phyloP scores from a whole-genome alignment of 31 red algal genomes.

The Asparagopsis taxiformis region DNA sequence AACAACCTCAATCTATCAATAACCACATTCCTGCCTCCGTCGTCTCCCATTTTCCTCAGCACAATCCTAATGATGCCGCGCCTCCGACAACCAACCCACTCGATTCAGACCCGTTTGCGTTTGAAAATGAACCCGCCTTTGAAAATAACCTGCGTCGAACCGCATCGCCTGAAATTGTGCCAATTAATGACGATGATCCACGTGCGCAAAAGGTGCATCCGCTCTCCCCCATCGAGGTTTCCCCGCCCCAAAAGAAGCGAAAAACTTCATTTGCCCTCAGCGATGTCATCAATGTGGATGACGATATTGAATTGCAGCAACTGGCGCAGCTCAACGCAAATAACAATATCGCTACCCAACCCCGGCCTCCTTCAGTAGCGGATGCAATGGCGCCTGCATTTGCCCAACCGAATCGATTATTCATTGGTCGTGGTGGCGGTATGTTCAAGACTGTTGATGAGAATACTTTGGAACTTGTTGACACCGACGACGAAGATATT shows the following conservation, averaged over 20 bases:
- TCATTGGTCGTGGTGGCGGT: conserved; percentile 11
- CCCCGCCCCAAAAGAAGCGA: not conserved
- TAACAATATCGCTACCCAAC: conserved; percentile 1
- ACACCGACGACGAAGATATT: conserved; percentile 9
- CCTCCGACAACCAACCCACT: no score
- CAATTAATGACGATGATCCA: no score
- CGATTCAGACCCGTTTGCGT: no score
- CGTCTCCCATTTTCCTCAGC: no score
- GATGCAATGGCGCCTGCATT: not conserved
- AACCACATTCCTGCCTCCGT: no score
- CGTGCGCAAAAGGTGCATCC: no score
- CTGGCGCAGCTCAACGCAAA: not conserved
- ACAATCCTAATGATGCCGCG: no score
- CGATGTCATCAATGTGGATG: conserved; percentile 18
- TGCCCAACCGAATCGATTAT: not conserved
- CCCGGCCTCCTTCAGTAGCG: not conserved
- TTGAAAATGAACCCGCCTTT: no score
- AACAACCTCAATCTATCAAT: no score
- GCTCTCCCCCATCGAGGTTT: no score
- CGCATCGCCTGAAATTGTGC: no score
- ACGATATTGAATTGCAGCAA: not conserved
- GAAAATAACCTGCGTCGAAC: no score
- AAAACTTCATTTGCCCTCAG: not conserved
- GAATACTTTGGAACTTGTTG: conserved; percentile 1
- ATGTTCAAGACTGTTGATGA: not conserved